Base-by-base conservation (phyloP, 768 basidiomycete species). In the Grammothele lineata region DNA sequence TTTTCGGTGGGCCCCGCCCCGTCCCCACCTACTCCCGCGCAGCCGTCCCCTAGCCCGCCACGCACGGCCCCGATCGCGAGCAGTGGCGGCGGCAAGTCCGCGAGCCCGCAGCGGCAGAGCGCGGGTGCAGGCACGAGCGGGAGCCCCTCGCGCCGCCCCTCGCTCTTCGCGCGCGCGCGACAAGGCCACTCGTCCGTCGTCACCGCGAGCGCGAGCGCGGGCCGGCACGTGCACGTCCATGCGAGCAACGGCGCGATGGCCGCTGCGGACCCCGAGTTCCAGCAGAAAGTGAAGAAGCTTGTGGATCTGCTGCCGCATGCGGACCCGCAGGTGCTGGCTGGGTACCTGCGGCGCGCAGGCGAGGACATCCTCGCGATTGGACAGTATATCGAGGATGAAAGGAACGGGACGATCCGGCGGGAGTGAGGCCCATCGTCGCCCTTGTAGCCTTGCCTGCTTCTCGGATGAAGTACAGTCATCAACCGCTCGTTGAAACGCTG, bases 341-440 rank as follows among this genome's bases (percentile, higher is more conserved):
- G 80, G 12, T 92, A 92, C 63, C 64, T 92, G 49, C 77, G 78
- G 23, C 75, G 84, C 9, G 72, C 87, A 9, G 89, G 89, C 18
- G 80, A 87, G 59, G 87, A 89, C 63, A 85, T 90, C 35, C 68
- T 87, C 35, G 89, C 89, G n/a, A 88, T 92, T 56, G 87, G 87
- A 14, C 84, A 87, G 60, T 92, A 88, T 62, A 70, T 92, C 10
- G 88, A 89, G 54, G 89, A 92, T 53, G 85, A 89, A 62, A 85
- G 83, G 68, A 86, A 83, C 57, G 87, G 87, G 25, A 74, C 70
- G 37, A 60, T 89, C 39, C 70, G 72, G 48, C 52, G 61, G 30
- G 56, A 60, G 37, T 66, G 48, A 57, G 54, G 18, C 39, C 25
- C 21, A 21, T 36, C 22, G 23, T 26, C 30, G 19, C 10, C 25